A percentile compares a stretch with the other conserved stretches of the same genome.
These are phyloP conservation scores for Immersiporthe knoxdaviesiana DNA, from an alignment of 2,329 filamentous ascomycete species.

Conservation along the genomic window DNA sequence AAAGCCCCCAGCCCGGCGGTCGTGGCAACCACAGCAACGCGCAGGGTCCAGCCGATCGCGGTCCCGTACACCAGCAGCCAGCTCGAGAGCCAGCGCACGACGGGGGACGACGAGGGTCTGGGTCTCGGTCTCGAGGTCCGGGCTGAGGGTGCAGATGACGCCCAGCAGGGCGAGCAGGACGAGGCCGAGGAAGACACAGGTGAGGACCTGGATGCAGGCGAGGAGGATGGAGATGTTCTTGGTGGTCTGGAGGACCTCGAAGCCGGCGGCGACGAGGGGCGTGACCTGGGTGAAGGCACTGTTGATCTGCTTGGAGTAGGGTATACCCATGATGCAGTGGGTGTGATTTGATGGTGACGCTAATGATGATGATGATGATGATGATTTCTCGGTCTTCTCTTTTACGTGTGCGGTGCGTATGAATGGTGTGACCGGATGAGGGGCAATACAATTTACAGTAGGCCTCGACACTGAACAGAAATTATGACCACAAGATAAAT, in stretches of 20 bases:
- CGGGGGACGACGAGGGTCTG: conserved; percentile 23
- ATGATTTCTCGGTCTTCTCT: too few relatives aligned
- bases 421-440: not conserved
- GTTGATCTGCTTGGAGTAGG: conserved; percentile 28
- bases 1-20: conserved; percentile 22
- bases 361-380: too few relatives aligned
- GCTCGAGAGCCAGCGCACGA: conserved; percentile 26
- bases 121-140: conserved; percentile 20
- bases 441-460: not conserved
- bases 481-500: not conserved
- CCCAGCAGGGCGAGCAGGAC: conserved; percentile 26
- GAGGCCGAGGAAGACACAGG: conserved; percentile 21
- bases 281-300: conserved; percentile 27
- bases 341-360: too few relatives aligned
- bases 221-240: conserved; percentile 30
- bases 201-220: conserved; percentile 27
- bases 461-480: not conserved
- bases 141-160: conserved; percentile 24
- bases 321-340: conserved; percentile 24
- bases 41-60: conserved; percentile 18
- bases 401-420: not conserved
- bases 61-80: conserved; percentile 27
- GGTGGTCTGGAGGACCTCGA: conserved; percentile 28
- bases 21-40: conserved; percentile 3
- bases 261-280: conserved; percentile 27